phyloP scores from a whole-genome alignment of 2,329 filamentous ascomycete genomes.

The Fusarium euwallaceae region DNA sequence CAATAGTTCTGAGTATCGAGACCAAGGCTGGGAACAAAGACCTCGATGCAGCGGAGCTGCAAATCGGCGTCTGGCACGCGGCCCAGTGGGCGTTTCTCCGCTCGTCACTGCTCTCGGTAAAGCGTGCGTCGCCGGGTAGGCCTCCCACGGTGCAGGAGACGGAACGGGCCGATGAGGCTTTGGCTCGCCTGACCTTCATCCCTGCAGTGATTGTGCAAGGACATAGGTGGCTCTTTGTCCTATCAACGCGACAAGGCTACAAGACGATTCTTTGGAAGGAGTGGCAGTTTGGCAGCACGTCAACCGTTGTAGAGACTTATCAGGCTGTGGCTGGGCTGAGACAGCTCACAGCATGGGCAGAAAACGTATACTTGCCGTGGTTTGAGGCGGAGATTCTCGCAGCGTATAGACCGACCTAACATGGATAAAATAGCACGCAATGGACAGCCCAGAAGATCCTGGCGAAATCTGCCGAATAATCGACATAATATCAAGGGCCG shows the following conservation, averaged over 20 bases:
- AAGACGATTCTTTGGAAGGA: not conserved
- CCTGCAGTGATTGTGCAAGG: not conserved
- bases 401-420: not conserved
- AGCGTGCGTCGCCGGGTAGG: not conserved
- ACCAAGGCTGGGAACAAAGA: not conserved
- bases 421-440: not conserved
- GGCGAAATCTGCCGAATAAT: too few relatives aligned
- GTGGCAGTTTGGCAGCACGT: not conserved
- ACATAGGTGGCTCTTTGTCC: not conserved
- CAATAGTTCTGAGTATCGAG: not conserved
- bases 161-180: not conserved
- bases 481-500: too few relatives aligned
- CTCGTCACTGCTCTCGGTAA: not conserved
- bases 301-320: not conserved
- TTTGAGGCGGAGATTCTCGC: not conserved
- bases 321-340: not conserved
- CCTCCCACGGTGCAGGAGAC: not conserved
- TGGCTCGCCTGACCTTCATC: not conserved
- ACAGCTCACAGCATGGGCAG: not conserved
- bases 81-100: not conserved
- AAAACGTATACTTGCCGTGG: not conserved
- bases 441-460: not conserved
- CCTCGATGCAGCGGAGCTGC: not conserved
- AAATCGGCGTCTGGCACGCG: not conserved
- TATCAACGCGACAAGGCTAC: not conserved